These are phyloP conservation scores for Aspergillus saccharolyticus DNA, from an alignment of 495 filamentous ascomycete genomes.

Conservation along the genomic window DNA sequence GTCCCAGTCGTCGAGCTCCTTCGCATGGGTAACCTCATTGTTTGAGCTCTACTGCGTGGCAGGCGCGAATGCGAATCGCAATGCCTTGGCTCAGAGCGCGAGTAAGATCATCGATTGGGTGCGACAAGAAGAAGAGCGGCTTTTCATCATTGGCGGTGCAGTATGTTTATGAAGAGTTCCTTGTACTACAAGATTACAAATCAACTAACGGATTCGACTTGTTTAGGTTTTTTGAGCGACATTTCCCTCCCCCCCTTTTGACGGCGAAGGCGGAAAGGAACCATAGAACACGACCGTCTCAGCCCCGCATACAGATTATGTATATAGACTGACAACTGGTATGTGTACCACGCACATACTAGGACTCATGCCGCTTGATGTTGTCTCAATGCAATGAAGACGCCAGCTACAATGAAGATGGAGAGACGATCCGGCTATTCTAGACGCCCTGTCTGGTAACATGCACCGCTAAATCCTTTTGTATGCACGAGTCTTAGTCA, in stretches of 20 bases:
- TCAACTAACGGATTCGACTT: background rate
- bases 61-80: conserved; percentile 69
- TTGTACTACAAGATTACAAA: too few species aligned
- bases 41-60: conserved; percentile 95
- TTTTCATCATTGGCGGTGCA: conserved; percentile 93
- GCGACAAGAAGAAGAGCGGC: conserved; percentile 78
- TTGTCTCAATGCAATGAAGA: background rate
- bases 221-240: conserved; percentile 25
- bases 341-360: background rate
- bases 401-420: background rate
- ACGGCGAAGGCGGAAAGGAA: background rate
- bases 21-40: conserved; percentile 84
- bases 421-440: background rate
- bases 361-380: too few species aligned
- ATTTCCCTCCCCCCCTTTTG: background rate
- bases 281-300: background rate
- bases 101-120: conserved; percentile 87
- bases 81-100: conserved; percentile 75
- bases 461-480: background rate
- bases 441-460: background rate
- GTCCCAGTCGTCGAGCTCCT: conserved; percentile 63
- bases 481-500: conserved; percentile 44
- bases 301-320: background rate
- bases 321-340: background rate
- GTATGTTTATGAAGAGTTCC: conserved; percentile 39